Evolutionary conservation across 176 grass and related monocot species (phyloP), one percentile per base, ranked within the genome.

Genomic region (Alloteropsis semialata): DNA sequence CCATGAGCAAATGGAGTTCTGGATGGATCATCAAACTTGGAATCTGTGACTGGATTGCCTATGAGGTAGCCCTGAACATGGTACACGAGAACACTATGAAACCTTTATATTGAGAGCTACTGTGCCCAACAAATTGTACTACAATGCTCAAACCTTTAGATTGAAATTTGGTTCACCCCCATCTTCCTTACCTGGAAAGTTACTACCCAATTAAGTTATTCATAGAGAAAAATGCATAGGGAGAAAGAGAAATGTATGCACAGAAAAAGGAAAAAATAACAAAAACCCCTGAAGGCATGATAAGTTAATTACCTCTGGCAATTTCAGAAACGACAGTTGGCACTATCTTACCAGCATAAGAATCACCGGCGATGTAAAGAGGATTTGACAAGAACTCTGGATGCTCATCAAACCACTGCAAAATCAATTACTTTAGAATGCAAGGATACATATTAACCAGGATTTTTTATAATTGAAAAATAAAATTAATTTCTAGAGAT

Each of bases 321-420:
- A 97, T 86, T 73, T 84, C 58, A 24, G 86, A 64, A 38, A 92
- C 22, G 5, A 89, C 84, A 19, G 84, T 54, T 50, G 92, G 92
- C n/a, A 92, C 88, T 19, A 86, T 89, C 57, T 88, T 53, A 33
- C 94, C 94, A 29, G 85, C 75, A 72, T 94, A 94, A 0, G 94
- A 97, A 81, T 97, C 92, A 34, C 92, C 94, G 0, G 56, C 64
- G 45, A 92, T 86, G 51, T 94, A 97, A 33, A 97, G 70, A 36
- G 87, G 91, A 58, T 94, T 97, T 8, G 85, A 48, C 4, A 51
- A 43, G 53, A 94, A 97, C 33, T 82, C 58, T 27, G 82, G 84
- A 2, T 94, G 79, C n/a, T 94, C 72, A 19, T 42, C 75, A 65
- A 94, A 85, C 94, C 94, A 97, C 94, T 94, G 74, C 37, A 76